Evolutionary conservation across 1,139 yeast genomes (phyloP).

Genomic region (Sugiyamaella paludigena): DNA sequence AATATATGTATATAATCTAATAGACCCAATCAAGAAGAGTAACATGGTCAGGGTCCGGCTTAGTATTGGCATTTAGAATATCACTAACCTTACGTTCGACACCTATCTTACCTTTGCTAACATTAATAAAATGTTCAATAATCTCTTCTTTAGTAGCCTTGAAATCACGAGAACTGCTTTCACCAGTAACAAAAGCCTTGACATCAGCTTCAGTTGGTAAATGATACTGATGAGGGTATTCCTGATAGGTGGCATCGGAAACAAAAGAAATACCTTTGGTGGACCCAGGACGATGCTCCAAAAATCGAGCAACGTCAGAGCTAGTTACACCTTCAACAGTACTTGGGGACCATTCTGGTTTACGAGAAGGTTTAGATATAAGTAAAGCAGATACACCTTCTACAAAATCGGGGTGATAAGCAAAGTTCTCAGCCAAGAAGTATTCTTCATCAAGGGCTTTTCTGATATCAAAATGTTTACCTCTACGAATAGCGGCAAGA

Average conservation of each 20-base stretch:
- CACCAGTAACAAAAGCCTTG: constrained; percentile 62
- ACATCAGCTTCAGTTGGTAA: constrained; percentile 68
- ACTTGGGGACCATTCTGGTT: constrained; percentile 52
- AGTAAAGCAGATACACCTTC: constrained; percentile 76
- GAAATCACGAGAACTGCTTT: constrained; percentile 58
- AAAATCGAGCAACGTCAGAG: constrained; percentile 30
- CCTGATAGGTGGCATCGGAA: constrained; percentile 48
- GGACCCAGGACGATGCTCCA: constrained; percentile 30
- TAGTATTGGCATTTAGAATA: constrained; percentile 60
- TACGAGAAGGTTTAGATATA: constrained; percentile 56
- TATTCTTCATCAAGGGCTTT: constrained; percentile 73
- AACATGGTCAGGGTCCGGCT: constrained; percentile 53
- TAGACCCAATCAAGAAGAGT: constrained; percentile 61
- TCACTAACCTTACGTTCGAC: constrained; percentile 55
- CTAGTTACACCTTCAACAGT: constrained; percentile 36
- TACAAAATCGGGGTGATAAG: constrained; percentile 62
- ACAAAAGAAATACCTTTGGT: constrained; percentile 40
- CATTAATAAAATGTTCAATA: constrained; percentile 54
- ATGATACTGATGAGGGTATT: constrained; percentile 77
- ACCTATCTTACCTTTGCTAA: constrained; percentile 59
- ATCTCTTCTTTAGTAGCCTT: constrained; percentile 69
- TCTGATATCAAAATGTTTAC: constrained; percentile 56
- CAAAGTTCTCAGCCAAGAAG: constrained; percentile 72
- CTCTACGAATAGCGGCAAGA: constrained; percentile 64
- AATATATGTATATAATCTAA: constrained; percentile 17